Evolutionary conservation across 2,329 filamentous ascomycete species (phyloP).

Genomic region (Tolypocladium cylindrosporum): DNA sequence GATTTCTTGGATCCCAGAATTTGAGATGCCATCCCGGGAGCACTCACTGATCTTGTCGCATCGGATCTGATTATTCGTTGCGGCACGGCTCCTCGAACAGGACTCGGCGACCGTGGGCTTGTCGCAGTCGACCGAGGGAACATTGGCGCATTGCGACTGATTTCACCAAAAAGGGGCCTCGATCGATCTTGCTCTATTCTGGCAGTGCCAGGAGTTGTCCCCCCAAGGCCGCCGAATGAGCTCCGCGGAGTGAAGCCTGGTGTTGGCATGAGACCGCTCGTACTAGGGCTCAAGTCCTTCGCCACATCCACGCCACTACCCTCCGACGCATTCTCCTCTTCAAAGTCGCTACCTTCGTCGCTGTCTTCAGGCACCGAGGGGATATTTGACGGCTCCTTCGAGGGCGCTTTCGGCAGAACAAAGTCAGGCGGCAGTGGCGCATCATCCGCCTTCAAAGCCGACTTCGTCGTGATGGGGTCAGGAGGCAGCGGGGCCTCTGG

Average conservation of each 20-base stretch:
- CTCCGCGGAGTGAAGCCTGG: conserved; percentile 46
- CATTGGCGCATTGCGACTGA: conserved; percentile 37
- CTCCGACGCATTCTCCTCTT: conserved; percentile 39
- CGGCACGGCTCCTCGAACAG: conserved; percentile 50
- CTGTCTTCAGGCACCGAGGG: conserved; percentile 30
- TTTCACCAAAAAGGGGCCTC: conserved; percentile 44
- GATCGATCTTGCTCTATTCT: conserved; percentile 32
- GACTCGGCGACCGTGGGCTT: conserved; percentile 66
- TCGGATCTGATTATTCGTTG: conserved; percentile 38
- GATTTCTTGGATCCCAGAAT: conserved; percentile 33
- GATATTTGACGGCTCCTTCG: conserved; percentile 19
- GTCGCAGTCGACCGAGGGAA: conserved; percentile 43
- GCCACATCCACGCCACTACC: conserved; percentile 56
- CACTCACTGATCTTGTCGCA: conserved; percentile 46
- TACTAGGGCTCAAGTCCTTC: conserved; percentile 50
- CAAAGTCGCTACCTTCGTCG: conserved; percentile 25
- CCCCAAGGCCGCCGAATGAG: conserved; percentile 44
- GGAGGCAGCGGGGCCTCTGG: conserved; percentile 31
- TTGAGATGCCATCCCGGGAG: conserved; percentile 48
- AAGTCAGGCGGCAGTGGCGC: conserved; percentile 31
- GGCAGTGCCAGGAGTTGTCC: conserved; percentile 18
- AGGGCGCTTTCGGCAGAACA: conserved; percentile 18
- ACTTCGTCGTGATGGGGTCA: conserved; percentile 21
- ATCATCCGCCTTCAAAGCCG: conserved; percentile 20
- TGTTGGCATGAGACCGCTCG: conserved; percentile 32